Base-by-base conservation (phyloP, 768 basidiomycete species). In the Panaeolus cyanescens region DNA sequence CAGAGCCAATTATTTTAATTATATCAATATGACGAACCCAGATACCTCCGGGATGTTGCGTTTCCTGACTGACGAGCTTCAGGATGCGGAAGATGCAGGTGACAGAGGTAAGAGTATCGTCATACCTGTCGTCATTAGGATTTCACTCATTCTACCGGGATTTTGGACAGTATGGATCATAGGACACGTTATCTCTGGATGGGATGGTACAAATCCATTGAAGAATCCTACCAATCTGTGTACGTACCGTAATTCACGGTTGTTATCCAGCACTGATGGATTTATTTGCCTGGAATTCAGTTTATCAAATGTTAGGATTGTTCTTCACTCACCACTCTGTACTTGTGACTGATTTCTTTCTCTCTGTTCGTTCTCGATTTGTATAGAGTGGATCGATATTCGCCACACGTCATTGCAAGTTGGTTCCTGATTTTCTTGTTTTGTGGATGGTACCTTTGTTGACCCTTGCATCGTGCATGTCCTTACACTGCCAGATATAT, bases 381-480 rank as follows among this genome's bases (percentile, higher is more conserved):
- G 15, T 31, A 55, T 34, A 90, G 89, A 58, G 85, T 91, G 59
- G 89, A 91, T 66, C 87, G 89, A n/a, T 91, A 81, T 72, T 87
- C 89, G 7, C 89, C 89, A 31, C 90, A 91, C 66, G 89, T 91
- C 58, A 88, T 91, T 62, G 87, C 89, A 42, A 88, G 87, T 89
- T 57, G 40, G 87, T 79, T n/a, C 40, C n/a, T 54, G 54, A 32
- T 55, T 58, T 37, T 54, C 56, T 45, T 54, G 42, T 63, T 53
- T 53, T n/a, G n/a, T n/a, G n/a, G n/a, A n/a, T n/a, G 33, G 17
- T 59, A 22, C 39, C 39, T 7, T 54, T 31, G 19, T 17, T 63
- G 39, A 60, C 61, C 63, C 25, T 64, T 68, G n/a, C n/a, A n/a
- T n/a, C n/a, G 22, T 25, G 19, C 45, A 22, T 50, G 19, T 22